Percentiles rank a stretch among this genome's conserved stretches.
Conservation (phyloP, 495 filamentous ascomycete genomes). For the Podospora pseudoanserina region DNA sequence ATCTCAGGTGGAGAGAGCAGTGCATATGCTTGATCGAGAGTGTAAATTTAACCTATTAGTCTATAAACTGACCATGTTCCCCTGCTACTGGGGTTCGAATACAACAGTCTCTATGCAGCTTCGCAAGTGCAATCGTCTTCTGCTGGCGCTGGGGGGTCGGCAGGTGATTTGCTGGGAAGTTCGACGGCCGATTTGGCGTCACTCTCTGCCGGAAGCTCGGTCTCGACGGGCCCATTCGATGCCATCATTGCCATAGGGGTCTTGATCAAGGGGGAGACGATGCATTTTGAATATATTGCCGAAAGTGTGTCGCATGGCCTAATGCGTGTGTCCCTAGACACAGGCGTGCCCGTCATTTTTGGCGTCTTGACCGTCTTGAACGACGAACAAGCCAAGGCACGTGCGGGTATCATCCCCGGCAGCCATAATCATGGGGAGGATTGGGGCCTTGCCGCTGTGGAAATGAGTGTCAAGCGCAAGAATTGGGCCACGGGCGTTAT, state of each 20-base stretch:
- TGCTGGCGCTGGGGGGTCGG: conserved; percentile 56
- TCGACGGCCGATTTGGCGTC: conserved; percentile 60
- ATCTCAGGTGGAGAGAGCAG: background rate
- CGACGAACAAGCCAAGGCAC: conserved; percentile 80
- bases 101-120: conserved; percentile 69
- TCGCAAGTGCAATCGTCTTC: conserved; percentile 80
- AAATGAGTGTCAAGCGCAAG: conserved; percentile 67
- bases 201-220: conserved; percentile 28
- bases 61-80: background rate
- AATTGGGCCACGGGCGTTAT: conserved; percentile 65
- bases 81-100: background rate
- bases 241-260: conserved; percentile 94
- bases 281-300: conserved; percentile 98
- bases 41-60: background rate
- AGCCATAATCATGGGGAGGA: conserved; percentile 85
- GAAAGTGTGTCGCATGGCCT: conserved; percentile 84
- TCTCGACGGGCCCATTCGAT: conserved; percentile 67
- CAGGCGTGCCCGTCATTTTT: conserved; percentile 84
- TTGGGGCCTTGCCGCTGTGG: conserved; percentile 75
- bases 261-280: conserved; percentile 95
- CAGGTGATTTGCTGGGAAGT: conserved; percentile 73
- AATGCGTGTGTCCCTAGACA: conserved; percentile 90
- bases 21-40: background rate
- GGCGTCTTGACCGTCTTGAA: conserved; percentile 84
- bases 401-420: conserved; percentile 68